Percentiles rank a stretch among this genome's conserved stretches.
These are phyloP conservation scores for Inosperma sp. DNA, from an alignment of 768 basidiomycete species.

Conservation along the genomic window DNA sequence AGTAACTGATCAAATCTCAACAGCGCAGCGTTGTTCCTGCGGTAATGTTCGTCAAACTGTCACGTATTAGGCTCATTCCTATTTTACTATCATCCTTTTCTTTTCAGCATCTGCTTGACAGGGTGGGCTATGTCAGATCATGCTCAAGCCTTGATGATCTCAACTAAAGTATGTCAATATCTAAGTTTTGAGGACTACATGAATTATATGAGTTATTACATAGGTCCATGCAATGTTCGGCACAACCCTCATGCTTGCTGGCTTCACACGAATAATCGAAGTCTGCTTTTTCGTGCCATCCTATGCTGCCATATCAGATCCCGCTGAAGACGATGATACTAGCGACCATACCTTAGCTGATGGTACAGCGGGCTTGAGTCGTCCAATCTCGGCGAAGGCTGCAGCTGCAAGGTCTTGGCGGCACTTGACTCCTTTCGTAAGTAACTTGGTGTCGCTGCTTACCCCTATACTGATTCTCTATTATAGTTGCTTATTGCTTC, in stretches of 20 bases:
- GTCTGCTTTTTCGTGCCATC: slow-evolving; percentile 64
- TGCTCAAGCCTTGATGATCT: slow-evolving; percentile 77
- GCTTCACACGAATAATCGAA: slow-evolving; percentile 73
- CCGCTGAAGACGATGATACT: slow-evolving; percentile 44
- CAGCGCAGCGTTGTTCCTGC: slow-evolving; percentile 78
- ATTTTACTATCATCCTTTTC: background rate
- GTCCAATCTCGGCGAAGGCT: slow-evolving; percentile 13
- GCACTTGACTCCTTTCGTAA: slow-evolving; percentile 84
- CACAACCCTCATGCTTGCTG: slow-evolving; percentile 81
- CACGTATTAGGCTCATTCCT: background rate
- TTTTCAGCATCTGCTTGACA: slow-evolving; percentile 72
- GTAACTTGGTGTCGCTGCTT: slow-evolving; percentile 27
- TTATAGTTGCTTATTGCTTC: slow-evolving; percentile 64
- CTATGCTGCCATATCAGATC: slow-evolving; percentile 19
- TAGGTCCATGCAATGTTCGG: slow-evolving; percentile 85
- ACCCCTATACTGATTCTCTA: background rate
- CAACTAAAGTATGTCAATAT: slow-evolving; percentile 57
- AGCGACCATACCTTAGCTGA: slow-evolving; percentile 66
- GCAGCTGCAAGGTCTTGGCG: slow-evolving; percentile 60
- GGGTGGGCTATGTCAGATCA: slow-evolving; percentile 95
- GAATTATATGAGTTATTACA: background rate
- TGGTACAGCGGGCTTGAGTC: slow-evolving; percentile 16
- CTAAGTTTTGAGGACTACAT: background rate
- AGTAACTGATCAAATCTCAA: slow-evolving; percentile 1
- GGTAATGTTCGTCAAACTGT: slow-evolving; percentile 52